A percentile compares a stretch with the other conserved stretches of the same genome.
Conservation (phyloP, 1,139 yeast species). For the Taphrina flavorubra region DNA sequence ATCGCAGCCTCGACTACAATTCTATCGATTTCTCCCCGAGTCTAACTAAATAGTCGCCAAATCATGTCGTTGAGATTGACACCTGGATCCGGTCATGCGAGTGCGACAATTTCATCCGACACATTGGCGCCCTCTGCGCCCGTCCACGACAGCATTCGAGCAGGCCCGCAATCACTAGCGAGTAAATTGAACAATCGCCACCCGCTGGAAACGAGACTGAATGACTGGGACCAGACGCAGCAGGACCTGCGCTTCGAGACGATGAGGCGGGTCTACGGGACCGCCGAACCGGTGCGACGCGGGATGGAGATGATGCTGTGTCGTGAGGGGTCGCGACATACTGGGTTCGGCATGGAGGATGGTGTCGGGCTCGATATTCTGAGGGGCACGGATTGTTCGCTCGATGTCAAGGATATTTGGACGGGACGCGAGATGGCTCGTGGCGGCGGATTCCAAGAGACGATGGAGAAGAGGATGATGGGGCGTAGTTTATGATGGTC, state of each 20-base stretch:
- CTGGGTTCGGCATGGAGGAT: constrained; percentile 39
- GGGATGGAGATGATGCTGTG: constrained; percentile 71
- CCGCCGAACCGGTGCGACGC: constrained; percentile 91
- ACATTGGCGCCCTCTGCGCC: constrained; percentile 38
- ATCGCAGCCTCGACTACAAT: too few relatives aligned
- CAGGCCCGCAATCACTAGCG: constrained; percentile 33
- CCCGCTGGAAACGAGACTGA: constrained; percentile 78
- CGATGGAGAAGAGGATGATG: constrained; percentile 20
- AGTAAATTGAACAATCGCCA: constrained; percentile 54
- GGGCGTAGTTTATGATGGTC: constrained; percentile 23
- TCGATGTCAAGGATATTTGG: constrained; percentile 93
- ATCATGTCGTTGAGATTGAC: constrained; percentile 24
- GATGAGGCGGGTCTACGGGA: constrained; percentile 83
- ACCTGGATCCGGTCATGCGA: constrained; percentile 27
- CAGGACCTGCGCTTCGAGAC: constrained; percentile 73
- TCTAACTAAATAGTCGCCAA: too few relatives aligned
- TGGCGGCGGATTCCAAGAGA: constrained; percentile 18
- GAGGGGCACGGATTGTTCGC: constrained; percentile 69
- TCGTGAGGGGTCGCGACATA: constrained; percentile 39
- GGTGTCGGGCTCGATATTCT: constrained; percentile 79
- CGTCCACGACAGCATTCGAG: constrained; percentile 42
- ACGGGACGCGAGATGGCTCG: constrained; percentile 15
- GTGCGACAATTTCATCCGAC: constrained; percentile 11
- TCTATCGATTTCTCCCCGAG: too few relatives aligned
- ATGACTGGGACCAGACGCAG: constrained; percentile 81